Base-by-base conservation (phyloP, 805 yeast genomes). In the Yarrowia osloensis region DNA sequence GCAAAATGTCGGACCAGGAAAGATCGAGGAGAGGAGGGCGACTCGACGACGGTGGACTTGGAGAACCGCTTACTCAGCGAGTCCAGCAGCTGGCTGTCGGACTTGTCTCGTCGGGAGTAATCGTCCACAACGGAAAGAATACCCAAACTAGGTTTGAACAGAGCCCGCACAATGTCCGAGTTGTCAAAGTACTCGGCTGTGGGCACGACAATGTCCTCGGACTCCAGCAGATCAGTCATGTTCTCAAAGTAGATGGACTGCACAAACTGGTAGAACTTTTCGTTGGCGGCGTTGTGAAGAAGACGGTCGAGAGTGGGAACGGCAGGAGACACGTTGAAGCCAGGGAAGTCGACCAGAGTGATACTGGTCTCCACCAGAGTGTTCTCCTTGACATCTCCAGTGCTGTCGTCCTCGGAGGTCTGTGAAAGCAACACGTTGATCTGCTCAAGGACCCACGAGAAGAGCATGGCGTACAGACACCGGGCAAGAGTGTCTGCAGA, bases 1-100 rank as follows among this genome's bases (percentile, higher is more conserved):
- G 87, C 87, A 71, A 82, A 85, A 72, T 85, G 89, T 44, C 83
- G 79, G 11, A 85, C 80, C 11, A 83, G 75, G 70, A 85, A 85
- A 1, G 85, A 83, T 66, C 76, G 74, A 59, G 80, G 78, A 33
- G 79, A 76, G 8, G 73, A 63, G 28, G 70, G 67, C 12, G 75
- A 70, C 21, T 70, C 71, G 21, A 77, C 70, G 7, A 73, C 69
- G 3, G 72, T 65, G 28, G 75, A 72, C 55, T 76, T 73, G 33
- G 73, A 74, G 65, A 74, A 79, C 12, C 81, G 70, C 40, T 75
- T 72, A 5, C 71, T 57, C 42, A 79, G 65, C 2, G 77, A 65
- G 17, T 74, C 77, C 39, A 77, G 66, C 26, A 80, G 73, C 17
- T 73, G 71, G 9, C 67, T 17, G 39, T 75, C 75, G 12, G 76